A percentile compares a stretch with the other conserved stretches of the same genome.
phyloP scores from a whole-genome alignment of 805 yeast genomes.

The Yamadazyma takamatsuzukensis region DNA sequence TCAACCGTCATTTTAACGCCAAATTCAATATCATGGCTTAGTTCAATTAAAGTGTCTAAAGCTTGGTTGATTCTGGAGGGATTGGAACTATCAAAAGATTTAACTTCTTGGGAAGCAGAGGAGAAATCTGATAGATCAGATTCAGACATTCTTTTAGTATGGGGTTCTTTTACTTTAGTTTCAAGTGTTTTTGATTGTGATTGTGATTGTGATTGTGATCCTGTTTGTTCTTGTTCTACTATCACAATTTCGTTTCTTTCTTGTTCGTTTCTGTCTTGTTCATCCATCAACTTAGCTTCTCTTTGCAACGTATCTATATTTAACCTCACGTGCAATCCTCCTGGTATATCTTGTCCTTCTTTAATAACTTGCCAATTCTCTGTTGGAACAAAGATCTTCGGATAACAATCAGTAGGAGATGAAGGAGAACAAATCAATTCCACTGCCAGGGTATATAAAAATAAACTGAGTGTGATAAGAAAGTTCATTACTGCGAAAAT shows the following conservation, averaged over 20 bases:
- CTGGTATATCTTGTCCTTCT: conserved; percentile 75
- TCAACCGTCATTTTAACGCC: conserved; percentile 48
- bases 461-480: too few relatives aligned
- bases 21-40: conserved; percentile 62
- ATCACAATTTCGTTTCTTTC: conserved; percentile 11
- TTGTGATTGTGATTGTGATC: not conserved
- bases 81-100: conserved; percentile 3
- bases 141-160: conserved; percentile 4
- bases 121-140: conserved; percentile 18
- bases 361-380: conserved; percentile 64
- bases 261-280: conserved; percentile 16
- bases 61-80: conserved; percentile 13
- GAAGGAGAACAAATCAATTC: conserved; percentile 9
- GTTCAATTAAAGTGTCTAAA: conserved; percentile 49
- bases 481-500: too few relatives aligned
- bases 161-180: not conserved
- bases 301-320: conserved; percentile 67
- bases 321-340: conserved; percentile 73
- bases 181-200: not conserved
- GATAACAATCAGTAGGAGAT: conserved; percentile 50
- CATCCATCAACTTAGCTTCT: conserved; percentile 61
- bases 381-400: conserved; percentile 58
- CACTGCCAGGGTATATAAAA: too few relatives aligned
- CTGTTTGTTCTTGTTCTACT: conserved; percentile 1
- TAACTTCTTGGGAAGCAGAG: conserved; percentile 14